Percentiles rank a stretch among this genome's conserved stretches.
phyloP scores from a whole-genome alignment of 306 rosid genomes.

The Inga laurina region DNA sequence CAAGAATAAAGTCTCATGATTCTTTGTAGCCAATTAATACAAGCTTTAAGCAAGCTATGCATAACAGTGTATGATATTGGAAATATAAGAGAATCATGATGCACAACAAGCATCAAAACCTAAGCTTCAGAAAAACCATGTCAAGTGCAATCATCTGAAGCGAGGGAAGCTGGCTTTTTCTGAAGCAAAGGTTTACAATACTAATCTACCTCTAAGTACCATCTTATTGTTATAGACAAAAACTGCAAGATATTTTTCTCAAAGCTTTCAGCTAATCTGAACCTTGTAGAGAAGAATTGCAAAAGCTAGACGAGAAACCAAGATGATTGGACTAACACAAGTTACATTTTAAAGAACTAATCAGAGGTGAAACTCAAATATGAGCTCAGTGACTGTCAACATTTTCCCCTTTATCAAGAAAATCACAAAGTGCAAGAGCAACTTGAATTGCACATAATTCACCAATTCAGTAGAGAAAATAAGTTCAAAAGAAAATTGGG shows the following conservation, averaged over 20 bases:
- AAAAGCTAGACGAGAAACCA: neutral
- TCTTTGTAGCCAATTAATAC: neutral
- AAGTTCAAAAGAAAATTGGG: neutral
- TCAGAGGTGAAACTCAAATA: constrained; percentile 5
- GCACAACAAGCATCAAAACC: neutral
- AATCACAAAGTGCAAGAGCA: neutral
- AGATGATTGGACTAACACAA: neutral
- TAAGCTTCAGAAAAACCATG: neutral
- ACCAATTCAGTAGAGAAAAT: neutral
- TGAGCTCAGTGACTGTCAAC: neutral
- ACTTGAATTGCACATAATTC: neutral
- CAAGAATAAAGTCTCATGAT: neutral
- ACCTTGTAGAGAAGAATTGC: neutral
- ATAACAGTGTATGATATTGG: neutral
- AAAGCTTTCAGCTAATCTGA: neutral
- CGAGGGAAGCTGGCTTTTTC: neutral
- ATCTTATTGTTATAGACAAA: neutral
- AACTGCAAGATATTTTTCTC: neutral
- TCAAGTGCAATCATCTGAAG: neutral
- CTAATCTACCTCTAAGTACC: neutral
- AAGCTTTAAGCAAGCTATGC: neutral
- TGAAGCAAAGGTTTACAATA: neutral
- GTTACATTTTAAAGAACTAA: neutral
- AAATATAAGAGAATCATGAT: neutral
- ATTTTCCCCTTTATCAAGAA: neutral